Conservation (phyloP, 768 basidiomycete species). For the Amanita fuliginea region DNA sequence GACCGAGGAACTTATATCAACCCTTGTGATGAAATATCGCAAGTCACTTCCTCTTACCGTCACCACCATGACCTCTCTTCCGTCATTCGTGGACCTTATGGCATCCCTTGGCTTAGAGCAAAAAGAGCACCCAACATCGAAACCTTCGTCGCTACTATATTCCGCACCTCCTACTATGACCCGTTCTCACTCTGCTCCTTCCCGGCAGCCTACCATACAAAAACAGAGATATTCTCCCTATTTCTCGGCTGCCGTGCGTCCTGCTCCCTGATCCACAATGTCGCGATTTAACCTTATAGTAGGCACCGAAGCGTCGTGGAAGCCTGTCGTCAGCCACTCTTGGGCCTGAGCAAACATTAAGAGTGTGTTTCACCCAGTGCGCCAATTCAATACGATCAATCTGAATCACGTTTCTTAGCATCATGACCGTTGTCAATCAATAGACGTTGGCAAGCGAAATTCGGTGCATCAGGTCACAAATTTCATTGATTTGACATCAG, state of each 20-base stretch:
- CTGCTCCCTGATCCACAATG: constrained; percentile 3
- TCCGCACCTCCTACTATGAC: constrained; percentile 25
- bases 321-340: constrained; percentile 30
- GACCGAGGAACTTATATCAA: constrained; percentile 28
- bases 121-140: constrained; percentile 23
- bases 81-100: constrained; percentile 86
- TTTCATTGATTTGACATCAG: constrained; percentile 35
- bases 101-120: constrained; percentile 67
- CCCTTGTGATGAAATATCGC: constrained; percentile 14
- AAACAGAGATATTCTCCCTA: constrained; percentile 42
- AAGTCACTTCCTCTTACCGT: constrained; percentile 20
- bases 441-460: constrained; percentile 27
- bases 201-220: constrained; percentile 24
- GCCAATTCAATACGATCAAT: constrained; percentile 1
- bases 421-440: constrained; percentile 28
- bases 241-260: constrained; percentile 28
- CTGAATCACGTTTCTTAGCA: constrained; percentile 2
- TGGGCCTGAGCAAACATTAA: constrained; percentile 26
- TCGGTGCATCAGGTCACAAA: constrained; percentile 26
- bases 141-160: constrained; percentile 31
- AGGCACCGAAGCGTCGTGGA: constrained; percentile 33
- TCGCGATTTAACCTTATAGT: constrained; percentile 5
- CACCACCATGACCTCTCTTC: constrained; percentile 56
- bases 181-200: constrained; percentile 34
- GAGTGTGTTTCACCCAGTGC: constrained; percentile 18